These are phyloP conservation scores for Trypanosoma boissoni DNA, from an alignment of 208 protist genomes.

Conservation along the genomic window DNA sequence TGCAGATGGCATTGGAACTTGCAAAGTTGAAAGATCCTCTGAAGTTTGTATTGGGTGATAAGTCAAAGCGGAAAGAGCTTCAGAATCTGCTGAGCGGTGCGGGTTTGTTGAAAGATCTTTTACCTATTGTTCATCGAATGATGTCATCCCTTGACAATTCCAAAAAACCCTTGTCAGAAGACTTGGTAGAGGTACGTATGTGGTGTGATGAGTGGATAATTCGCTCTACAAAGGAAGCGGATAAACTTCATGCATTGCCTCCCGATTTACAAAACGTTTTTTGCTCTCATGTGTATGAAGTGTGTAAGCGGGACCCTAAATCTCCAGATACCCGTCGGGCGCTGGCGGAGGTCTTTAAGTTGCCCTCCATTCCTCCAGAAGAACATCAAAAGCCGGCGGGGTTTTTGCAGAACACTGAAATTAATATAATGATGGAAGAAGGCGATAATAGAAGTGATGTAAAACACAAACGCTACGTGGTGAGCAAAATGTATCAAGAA, in stretches of 20 bases:
- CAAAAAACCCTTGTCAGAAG: not conserved
- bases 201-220: not conserved
- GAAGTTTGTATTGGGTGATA: not conserved
- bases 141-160: not conserved
- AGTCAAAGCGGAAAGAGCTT: not conserved
- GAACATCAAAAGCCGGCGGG: not conserved
- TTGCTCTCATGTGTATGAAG: not conserved
- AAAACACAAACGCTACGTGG: not conserved
- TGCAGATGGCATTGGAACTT: no score
- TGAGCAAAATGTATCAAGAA: not conserved
- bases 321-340: not conserved
- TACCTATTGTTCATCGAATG: not conserved
- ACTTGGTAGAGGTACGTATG: not conserved
- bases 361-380: not conserved
- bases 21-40: no score
- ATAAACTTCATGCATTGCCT: not conserved
- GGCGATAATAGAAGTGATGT: not conserved
- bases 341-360: not conserved
- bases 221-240: not conserved
- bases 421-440: not conserved
- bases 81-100: not conserved
- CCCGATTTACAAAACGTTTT: not conserved
- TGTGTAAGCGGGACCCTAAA: not conserved
- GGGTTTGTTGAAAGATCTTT: not conserved
- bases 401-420: slow-evolving; percentile 1